phyloP scores from a whole-genome alignment of 192 early-diverging fungal genomes.

The Backusella morwellensis region DNA sequence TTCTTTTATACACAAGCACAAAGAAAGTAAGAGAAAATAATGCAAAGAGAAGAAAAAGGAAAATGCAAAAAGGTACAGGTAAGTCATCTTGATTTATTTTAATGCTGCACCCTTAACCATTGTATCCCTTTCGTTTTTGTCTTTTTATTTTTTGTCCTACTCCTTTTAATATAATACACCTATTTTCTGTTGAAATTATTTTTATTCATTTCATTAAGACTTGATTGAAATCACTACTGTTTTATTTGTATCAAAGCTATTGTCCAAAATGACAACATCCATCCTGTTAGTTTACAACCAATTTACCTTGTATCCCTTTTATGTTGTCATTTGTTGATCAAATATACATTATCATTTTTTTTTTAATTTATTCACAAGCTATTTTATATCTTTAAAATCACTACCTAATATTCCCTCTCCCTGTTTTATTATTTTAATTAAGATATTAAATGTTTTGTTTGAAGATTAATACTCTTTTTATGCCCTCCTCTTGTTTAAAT shows the following conservation, averaged over 20 bases:
- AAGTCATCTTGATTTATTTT: neutral
- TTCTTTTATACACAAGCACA: neutral
- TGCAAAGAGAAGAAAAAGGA: neutral
- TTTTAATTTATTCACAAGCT: neutral
- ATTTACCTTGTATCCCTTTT: too few species aligned
- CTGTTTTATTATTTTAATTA: neutral
- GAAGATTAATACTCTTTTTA: neutral
- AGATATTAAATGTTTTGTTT: neutral
- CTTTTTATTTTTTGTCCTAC: neutral
- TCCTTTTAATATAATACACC: neutral
- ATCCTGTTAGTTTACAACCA: neutral
- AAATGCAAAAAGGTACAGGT: neutral
- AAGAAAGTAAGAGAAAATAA: neutral
- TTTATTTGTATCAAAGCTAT: neutral
- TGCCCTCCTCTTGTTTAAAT: neutral
- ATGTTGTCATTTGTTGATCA: neutral
- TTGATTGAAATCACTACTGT: neutral
- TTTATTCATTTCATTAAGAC: neutral
- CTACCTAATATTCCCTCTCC: neutral
- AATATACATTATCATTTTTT: neutral
- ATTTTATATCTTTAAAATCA: neutral
- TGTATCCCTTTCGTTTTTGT: neutral
- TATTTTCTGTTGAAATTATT: neutral
- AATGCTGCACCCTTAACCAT: neutral
- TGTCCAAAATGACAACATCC: neutral